Evolutionary conservation across 805 yeast genomes (phyloP), one percentile per base, ranked within the genome.

Genomic region (Clavispora carvajalis): DNA sequence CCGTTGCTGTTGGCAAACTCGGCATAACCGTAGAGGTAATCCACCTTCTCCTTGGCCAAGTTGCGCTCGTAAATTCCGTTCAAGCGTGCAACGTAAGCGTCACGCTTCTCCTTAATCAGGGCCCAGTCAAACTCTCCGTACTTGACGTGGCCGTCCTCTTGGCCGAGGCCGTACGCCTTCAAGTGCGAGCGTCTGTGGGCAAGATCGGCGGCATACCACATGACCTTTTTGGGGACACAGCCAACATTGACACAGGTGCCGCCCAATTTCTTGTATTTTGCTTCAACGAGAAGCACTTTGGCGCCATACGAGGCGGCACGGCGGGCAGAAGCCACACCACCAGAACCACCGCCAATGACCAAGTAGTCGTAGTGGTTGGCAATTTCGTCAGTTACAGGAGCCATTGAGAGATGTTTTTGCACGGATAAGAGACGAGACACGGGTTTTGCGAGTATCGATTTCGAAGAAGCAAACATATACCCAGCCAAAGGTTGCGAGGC

Each of bases 201-300:
- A 61, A 87, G 65, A 54, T 90, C 96, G 22, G 93, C 81, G 9
- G 97, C 96, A 54, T 90, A 83, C 99, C 99, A 93, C 97, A 93
- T 90, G 34, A 93, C 88, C 62, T 93, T 93, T 73, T 93, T 93
- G 36, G 99, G 99, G 36, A 93, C 99, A 74, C 99, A 93, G 16
- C 99, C 99, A 33, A 91, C 98, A 61, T 93, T 93, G 47, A 93
- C 99, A 76, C 99, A 93, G 31, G 99, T 93, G 22, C 99, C 99
- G 44, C 99, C 99, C 65, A 93, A 75, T 53, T 62, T 64, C 38
- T 63, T 51, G 48, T 73, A 82, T 39, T 79, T 77, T 30, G 86
- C 79, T 64, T 93, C 99, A 39, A 93, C 73, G 16, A 93, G 58
- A 39, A 90, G 69, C 1, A 93, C 82, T 52, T 88, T 87, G 19